phyloP scores from a whole-genome alignment of 2,329 filamentous ascomycete species.

The Aschersonia sp. region DNA sequence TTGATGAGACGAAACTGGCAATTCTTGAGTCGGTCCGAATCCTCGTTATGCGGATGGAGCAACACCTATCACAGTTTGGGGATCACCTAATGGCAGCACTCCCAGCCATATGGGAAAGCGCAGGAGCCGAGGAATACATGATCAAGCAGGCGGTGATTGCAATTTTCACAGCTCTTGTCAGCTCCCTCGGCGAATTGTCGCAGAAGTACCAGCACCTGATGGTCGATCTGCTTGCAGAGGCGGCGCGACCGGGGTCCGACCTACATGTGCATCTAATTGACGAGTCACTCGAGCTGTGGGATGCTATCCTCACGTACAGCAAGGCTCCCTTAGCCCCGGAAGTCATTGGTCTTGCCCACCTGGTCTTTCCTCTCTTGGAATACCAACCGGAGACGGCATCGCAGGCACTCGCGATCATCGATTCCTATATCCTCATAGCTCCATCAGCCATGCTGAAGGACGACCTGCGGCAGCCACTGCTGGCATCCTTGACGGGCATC shows the following conservation, averaged over 20 bases:
- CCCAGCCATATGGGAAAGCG: constrained; percentile 71
- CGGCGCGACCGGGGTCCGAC: constrained; percentile 61
- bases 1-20: constrained; percentile 80
- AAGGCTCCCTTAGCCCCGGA: constrained; percentile 44
- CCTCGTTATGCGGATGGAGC: constrained; percentile 69
- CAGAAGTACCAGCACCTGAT: constrained; percentile 67
- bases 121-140: constrained; percentile 67
- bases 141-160: constrained; percentile 89
- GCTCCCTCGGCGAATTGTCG: constrained; percentile 67
- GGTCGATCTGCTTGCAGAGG: constrained; percentile 67
- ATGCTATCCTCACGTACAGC: constrained; percentile 54
- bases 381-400: constrained; percentile 49
- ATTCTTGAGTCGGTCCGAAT: constrained; percentile 75
- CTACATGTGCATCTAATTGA: constrained; percentile 74
- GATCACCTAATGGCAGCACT: constrained; percentile 71
- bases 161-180: constrained; percentile 72
- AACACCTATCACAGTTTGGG: constrained; percentile 51
- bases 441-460: constrained; percentile 51
- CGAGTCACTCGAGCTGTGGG: constrained; percentile 84
- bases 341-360: constrained; percentile 47
- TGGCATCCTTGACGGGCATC: constrained; percentile 32
- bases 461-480: constrained; percentile 32
- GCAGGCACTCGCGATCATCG: constrained; percentile 47
- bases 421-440: constrained; percentile 57
- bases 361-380: constrained; percentile 50